Conservation (phyloP, 805 yeast species). For the Danielia reshetovae region DNA sequence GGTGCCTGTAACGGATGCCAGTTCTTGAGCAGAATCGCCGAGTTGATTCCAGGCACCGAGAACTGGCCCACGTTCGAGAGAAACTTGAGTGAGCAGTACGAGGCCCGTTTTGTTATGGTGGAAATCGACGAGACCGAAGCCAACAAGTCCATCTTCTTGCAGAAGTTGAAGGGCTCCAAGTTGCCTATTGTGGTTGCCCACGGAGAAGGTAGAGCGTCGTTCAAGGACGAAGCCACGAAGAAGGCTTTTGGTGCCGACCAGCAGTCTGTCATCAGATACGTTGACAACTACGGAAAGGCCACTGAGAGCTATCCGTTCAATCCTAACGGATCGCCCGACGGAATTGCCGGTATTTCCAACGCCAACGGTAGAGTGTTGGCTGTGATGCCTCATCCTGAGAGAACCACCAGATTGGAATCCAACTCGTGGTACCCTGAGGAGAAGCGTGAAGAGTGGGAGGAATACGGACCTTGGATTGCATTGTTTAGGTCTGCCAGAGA, state of each 20-base stretch:
- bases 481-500: constrained; percentile 88
- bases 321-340: constrained; percentile 94
- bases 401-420: constrained; percentile 81
- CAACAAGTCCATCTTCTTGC: constrained; percentile 64
- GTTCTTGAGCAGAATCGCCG: constrained; percentile 81
- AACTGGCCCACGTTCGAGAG: constrained; percentile 95
- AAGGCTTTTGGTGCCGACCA: constrained; percentile 44
- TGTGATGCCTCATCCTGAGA: constrained; percentile 99
- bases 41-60: constrained; percentile 87
- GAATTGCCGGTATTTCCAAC: constrained; percentile 87
- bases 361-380: constrained; percentile 95
- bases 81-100: constrained; percentile 90
- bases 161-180: constrained; percentile 89
- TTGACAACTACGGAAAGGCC: constrained; percentile 84
- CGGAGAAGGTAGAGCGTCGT: constrained; percentile 93
- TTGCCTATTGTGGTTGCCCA: constrained; percentile 98
- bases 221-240: constrained; percentile 44
- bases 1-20: constrained; percentile 99
- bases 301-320: constrained; percentile 87
- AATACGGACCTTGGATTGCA: constrained; percentile 93
- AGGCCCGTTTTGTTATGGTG: constrained; percentile 89
- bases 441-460: constrained; percentile 63
- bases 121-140: constrained; percentile 57
- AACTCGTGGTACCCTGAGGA: constrained; percentile 84
- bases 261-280: constrained; percentile 69